These are phyloP conservation scores for Peniophora sp. DNA, from an alignment of 1,284 basidiomycete genomes.

Conservation along the genomic window DNA sequence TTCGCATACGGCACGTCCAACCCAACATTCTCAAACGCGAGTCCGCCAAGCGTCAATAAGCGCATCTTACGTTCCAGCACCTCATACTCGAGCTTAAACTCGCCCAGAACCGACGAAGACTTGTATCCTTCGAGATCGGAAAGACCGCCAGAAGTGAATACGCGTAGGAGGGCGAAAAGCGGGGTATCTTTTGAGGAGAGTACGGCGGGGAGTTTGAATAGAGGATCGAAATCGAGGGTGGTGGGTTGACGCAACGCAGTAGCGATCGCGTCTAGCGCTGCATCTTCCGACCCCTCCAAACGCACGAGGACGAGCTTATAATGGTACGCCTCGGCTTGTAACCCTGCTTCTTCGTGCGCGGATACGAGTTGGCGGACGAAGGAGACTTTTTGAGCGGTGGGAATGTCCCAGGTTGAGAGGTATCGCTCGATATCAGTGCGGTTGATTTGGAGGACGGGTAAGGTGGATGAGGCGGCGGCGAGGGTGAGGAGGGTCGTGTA, in stretches of 20 bases:
- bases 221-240: slow-evolving; percentile 75
- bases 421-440: slow-evolving; percentile 62
- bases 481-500: slow-evolving; percentile 64
- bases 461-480: slow-evolving; percentile 63
- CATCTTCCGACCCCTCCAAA: slow-evolving; percentile 46
- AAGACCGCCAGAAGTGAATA: slow-evolving; percentile 66
- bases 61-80: slow-evolving; percentile 78
- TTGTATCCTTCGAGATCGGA: slow-evolving; percentile 62
- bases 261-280: slow-evolving; percentile 56
- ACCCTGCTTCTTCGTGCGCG: slow-evolving; percentile 48
- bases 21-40: slow-evolving; percentile 73
- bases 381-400: slow-evolving; percentile 55
- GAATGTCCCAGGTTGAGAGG: slow-evolving; percentile 72
- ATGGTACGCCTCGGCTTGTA: slow-evolving; percentile 56
- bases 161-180: slow-evolving; percentile 60
- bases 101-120: slow-evolving; percentile 38
- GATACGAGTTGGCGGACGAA: slow-evolving; percentile 68
- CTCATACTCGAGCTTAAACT: slow-evolving; percentile 30
- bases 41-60: slow-evolving; percentile 70
- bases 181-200: slow-evolving; percentile 62
- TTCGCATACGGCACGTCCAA: slow-evolving; percentile 70
- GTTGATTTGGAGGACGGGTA: slow-evolving; percentile 57
- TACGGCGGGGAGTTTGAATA: slow-evolving; percentile 72
- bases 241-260: slow-evolving; percentile 63
- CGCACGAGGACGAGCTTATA: slow-evolving; percentile 57